Conservation (phyloP, 352 stramenopile species). For the Globisporangium lucens region DNA sequence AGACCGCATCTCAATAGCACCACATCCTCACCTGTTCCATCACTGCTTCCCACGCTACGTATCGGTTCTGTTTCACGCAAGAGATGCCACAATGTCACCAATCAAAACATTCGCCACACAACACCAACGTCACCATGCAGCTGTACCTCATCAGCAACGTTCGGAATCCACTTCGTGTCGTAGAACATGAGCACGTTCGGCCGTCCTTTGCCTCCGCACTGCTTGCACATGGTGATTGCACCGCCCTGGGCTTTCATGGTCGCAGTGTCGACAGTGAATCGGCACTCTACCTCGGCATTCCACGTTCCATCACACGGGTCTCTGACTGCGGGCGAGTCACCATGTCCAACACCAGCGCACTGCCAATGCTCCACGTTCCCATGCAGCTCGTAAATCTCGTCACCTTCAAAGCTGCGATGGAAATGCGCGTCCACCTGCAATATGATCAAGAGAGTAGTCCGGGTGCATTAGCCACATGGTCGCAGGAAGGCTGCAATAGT, state of each 20-base stretch:
- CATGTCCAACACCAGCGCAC: conserved; percentile 42
- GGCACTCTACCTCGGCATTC: conserved; percentile 42
- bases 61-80: conserved; percentile 38
- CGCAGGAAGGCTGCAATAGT: not conserved
- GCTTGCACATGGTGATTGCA: conserved; percentile 34
- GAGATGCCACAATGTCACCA: not conserved
- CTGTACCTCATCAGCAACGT: conserved; percentile 56
- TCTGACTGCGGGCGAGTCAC: conserved; percentile 26
- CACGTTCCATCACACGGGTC: conserved; percentile 50
- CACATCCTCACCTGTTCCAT: conserved; percentile 49
- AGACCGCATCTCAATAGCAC: not conserved
- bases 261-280: conserved; percentile 57
- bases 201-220: conserved; percentile 62
- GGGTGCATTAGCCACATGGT: not conserved
- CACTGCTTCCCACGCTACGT: conserved; percentile 76
- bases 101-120: not conserved
- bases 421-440: conserved; percentile 85
- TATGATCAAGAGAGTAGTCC: not conserved
- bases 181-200: conserved; percentile 92
- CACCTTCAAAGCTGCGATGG: conserved; percentile 59
- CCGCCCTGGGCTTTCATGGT: conserved; percentile 63
- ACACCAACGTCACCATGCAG: not conserved
- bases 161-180: conserved; percentile 83
- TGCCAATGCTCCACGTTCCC: conserved; percentile 82
- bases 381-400: conserved; percentile 88